Base-by-base conservation (phyloP, 176 grass and related monocot genomes). In the Melocanna baccifera region DNA sequence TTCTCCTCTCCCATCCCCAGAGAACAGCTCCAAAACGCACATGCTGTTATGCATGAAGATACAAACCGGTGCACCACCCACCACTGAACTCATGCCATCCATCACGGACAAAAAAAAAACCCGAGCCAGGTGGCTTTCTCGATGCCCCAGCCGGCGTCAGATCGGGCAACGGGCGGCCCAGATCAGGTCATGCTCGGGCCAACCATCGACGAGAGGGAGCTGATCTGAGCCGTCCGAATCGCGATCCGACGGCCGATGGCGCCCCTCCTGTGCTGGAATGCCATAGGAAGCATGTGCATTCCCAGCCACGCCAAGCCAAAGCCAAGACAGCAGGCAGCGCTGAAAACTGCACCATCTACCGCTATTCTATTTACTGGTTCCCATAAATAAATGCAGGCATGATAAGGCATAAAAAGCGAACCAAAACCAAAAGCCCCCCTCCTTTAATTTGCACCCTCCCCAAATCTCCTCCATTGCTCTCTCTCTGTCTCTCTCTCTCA, bases 391-490 rank as follows among this genome's bases (percentile, higher is more conserved):
- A 79, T 79, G 77, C 86, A 32, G 80, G 71, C 45, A 79, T 50
- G 64, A 86, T 26, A 66, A 82, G 77, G 72, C 76, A 89, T 83
- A 84, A 81, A 71, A 86, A 79, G 62, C 56, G 62, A 85, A 57
- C 22, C 59, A 58, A 56, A 74, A 62, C 47, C 73, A 90, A 87
- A 90, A 87, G 78, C 69, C 62, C 75, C 76, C 77, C 62, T 67
- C 26, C 88, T 93, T 89, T 90, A 61, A 75, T 88, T 87, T 97
- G 90, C 90, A 94, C 73, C 85, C 86, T 89, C 87, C 85, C 88
- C 82, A 92, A 92, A 85, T 88, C 62, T 80, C 80, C 71, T 83
- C 51, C 84, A 52, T 39, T 16, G 47, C 65, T 37, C 70, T 2
- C 36, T 22, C 68, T 28, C 62, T 67, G 30, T 64, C 85, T 71